These are phyloP conservation scores for Ophiostoma montium DNA, from an alignment of 2,329 filamentous ascomycete genomes.

Conservation along the genomic window DNA sequence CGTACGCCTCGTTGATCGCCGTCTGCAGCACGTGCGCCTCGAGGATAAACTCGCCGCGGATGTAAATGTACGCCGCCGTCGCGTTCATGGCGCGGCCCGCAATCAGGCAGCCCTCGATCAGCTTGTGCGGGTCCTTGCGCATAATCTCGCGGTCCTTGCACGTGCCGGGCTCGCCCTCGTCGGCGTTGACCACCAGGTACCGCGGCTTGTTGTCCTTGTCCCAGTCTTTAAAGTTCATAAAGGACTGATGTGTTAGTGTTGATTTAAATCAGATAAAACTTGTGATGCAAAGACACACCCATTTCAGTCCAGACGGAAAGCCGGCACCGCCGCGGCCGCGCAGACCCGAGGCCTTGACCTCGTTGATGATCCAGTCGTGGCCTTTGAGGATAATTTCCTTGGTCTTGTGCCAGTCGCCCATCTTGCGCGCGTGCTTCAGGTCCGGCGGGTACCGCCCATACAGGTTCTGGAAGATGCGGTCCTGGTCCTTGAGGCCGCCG, in stretches of 20 bases:
- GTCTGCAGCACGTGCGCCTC: conserved; percentile 87
- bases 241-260: conserved; percentile 46
- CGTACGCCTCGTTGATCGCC: conserved; percentile 95
- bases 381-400: conserved; percentile 97
- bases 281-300: conserved; percentile 51
- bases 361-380: conserved; percentile 96
- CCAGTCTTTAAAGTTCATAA: conserved; percentile 99
- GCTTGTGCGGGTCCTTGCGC: conserved; percentile 99
- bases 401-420: conserved; percentile 97
- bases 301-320: conserved; percentile 97
- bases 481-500: conserved; percentile 86
- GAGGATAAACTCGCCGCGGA: conserved; percentile 94
- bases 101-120: conserved; percentile 91
- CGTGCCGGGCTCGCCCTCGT: conserved; percentile 96
- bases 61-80: conserved; percentile 97
- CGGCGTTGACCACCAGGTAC: conserved; percentile 95
- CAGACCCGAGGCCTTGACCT: conserved; percentile 92
- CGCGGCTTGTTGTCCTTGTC: conserved; percentile 93
- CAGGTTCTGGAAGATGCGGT: conserved; percentile 97
- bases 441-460: conserved; percentile 88
- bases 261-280: background rate
- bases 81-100: conserved; percentile 98
- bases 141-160: conserved; percentile 99
- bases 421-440: conserved; percentile 88
- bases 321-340: conserved; percentile 93